phyloP scores from a whole-genome alignment of 108 stramenopile genomes.

The Halocafeteria seosinensis region DNA sequence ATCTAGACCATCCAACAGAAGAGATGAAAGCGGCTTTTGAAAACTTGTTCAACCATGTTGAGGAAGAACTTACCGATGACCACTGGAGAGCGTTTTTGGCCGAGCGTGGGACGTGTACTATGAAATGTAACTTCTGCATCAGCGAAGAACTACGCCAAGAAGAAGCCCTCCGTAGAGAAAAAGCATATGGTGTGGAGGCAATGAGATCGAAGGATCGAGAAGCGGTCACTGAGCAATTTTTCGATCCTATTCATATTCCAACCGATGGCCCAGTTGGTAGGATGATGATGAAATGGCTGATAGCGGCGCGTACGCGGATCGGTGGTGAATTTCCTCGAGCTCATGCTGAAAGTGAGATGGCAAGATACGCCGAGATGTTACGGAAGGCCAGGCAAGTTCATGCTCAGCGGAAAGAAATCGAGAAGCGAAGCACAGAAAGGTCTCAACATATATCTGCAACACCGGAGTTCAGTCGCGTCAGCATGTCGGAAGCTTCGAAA shows the following conservation, averaged over 20 bases:
- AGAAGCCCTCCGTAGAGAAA: constrained; percentile 26
- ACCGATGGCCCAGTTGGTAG: constrained; percentile 46
- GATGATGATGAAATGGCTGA: constrained; percentile 58
- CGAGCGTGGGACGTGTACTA: constrained; percentile 48
- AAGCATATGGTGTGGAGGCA: constrained; percentile 30
- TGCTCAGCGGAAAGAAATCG: not conserved
- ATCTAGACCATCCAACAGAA: constrained; percentile 52
- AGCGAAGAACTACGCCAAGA: constrained; percentile 36
- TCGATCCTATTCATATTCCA: constrained; percentile 49
- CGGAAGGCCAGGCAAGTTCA: constrained; percentile 11
- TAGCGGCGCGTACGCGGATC: constrained; percentile 40
- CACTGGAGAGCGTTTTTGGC: constrained; percentile 67
- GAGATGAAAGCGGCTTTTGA: constrained; percentile 46
- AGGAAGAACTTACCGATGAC: not conserved
- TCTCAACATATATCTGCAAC: no score
- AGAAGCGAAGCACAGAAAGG: no score
- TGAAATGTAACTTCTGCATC: constrained; percentile 45
- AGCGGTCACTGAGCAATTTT: constrained; percentile 41
- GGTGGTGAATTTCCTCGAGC: constrained; percentile 44
- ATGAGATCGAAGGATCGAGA: constrained; percentile 44
- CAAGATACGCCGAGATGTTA: constrained; percentile 44
- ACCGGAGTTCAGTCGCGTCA: no score
- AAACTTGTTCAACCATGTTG: constrained; percentile 23
- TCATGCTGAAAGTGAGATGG: constrained; percentile 28
- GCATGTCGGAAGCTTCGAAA: no score